These are phyloP conservation scores for Berkeleyomyces rouxiae DNA, from an alignment of 2,329 filamentous ascomycete species.

Conservation along the genomic window DNA sequence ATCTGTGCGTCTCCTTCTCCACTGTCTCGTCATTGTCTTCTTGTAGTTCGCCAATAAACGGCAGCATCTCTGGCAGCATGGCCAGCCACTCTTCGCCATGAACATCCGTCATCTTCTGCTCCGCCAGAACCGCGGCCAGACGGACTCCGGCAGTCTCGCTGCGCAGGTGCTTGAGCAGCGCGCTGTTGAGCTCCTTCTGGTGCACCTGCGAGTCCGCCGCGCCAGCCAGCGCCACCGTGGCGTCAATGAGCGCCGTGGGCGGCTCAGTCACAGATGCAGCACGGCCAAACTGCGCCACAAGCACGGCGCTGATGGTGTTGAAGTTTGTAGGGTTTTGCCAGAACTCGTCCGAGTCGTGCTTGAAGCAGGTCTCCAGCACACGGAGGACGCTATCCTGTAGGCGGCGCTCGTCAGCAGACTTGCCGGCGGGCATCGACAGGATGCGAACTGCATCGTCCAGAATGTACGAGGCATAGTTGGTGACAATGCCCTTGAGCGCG, in stretches of 20 bases:
- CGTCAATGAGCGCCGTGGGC: constrained; percentile 44
- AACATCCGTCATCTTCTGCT: constrained; percentile 62
- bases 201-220: constrained; percentile 76
- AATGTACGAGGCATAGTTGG: constrained; percentile 74
- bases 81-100: constrained; percentile 89
- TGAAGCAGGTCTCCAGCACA: constrained; percentile 60
- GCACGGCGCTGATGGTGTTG: constrained; percentile 47
- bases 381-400: constrained; percentile 56
- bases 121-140: constrained; percentile 64
- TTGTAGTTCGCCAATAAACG: constrained; percentile 85
- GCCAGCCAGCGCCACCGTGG: constrained; percentile 62
- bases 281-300: constrained; percentile 48
- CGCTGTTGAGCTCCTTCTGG: constrained; percentile 72
- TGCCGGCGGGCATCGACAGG: constrained; percentile 29
- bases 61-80: constrained; percentile 85
- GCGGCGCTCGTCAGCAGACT: constrained; percentile 30
- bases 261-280: constrained; percentile 19
- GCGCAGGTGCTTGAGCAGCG: constrained; percentile 62
- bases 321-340: constrained; percentile 91
- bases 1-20: constrained; percentile 72
- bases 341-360: constrained; percentile 86
- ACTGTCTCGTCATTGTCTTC: constrained; percentile 93
- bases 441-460: constrained; percentile 56
- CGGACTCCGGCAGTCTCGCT: constrained; percentile 55
- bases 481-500: constrained; percentile 83